These are phyloP conservation scores for Leccinum variicolor DNA, from an alignment of 768 basidiomycete species.

Conservation along the genomic window DNA sequence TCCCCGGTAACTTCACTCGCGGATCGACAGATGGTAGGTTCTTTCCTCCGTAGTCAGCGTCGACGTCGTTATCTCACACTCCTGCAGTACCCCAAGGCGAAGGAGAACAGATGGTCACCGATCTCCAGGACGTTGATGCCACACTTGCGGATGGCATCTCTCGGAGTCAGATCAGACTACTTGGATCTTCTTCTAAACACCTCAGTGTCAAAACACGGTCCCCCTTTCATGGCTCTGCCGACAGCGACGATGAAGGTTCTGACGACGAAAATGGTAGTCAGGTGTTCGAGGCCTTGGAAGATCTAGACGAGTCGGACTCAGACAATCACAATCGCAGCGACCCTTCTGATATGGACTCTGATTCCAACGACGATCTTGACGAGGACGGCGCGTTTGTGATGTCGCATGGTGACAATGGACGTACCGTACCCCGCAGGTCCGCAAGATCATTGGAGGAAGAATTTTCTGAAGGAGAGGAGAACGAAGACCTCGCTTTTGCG, in stretches of 20 bases:
- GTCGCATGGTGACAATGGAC: constrained; percentile 41
- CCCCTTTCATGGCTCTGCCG: constrained; percentile 31
- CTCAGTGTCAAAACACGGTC: constrained; percentile 44
- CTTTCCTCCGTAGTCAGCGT: neutral
- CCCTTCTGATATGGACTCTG: neutral
- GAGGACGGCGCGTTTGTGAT: neutral
- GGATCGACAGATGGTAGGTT: constrained; percentile 61
- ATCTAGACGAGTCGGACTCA: neutral
- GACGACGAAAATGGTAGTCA: constrained; percentile 14
- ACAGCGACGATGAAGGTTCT: constrained; percentile 34
- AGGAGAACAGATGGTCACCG: constrained; percentile 97
- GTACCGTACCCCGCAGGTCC: constrained; percentile 43
- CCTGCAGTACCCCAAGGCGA: constrained; percentile 72
- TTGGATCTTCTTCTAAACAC: constrained; percentile 75
- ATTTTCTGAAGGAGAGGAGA: constrained; percentile 34
- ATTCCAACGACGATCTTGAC: neutral
- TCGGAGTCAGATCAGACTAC: constrained; percentile 76
- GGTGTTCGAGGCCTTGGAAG: constrained; percentile 15
- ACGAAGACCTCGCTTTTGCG: constrained; percentile 58
- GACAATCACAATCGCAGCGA: constrained; percentile 1
- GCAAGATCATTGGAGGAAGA: constrained; percentile 34
- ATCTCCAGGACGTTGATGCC: constrained; percentile 78
- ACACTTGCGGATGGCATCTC: constrained; percentile 86
- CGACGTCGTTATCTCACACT: neutral
- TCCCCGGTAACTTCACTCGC: constrained; percentile 89